Evolutionary conservation across 1,284 basidiomycete genomes (phyloP), one percentile per base, ranked within the genome.

Genomic region (Melampsora medusae): DNA sequence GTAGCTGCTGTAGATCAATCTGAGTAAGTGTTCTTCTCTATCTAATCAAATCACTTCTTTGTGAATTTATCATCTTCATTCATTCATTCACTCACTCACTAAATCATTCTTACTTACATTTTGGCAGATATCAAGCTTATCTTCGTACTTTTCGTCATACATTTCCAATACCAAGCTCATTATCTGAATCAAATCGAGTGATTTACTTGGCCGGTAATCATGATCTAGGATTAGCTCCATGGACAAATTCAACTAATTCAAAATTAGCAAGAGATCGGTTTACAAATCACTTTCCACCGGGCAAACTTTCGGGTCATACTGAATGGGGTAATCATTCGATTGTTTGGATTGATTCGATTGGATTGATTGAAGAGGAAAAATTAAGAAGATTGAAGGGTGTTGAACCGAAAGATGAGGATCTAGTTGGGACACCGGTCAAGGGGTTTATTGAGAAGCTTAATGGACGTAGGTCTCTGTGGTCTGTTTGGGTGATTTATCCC

Each of bases 201-300:
- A 83, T 90, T 33, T 22, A 89, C 80, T 83, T 93, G n/a, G 90
- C 91, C 0, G 92, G 92, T 14, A 95, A 95, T 80, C 90, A 92
- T 81, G 92, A 95, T 80, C 86, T 94, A 61, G 91, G 90, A 87
- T 77, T 91, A 78, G 77, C 78, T 31, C 28, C 71, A 86, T 81
- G 19, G 53, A 22, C 65, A 48, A 31, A 42, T 68, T 50, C 25
- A 67, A 59, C 6, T 35, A 56, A 71, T 76, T 60, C 75, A 14
- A 22, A 48, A 66, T 79, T 65, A 59, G 73, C 38, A 56, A 12
- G 46, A 61, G 33, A 74, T 71, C 60, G 77, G 53, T 33, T 78
- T 89, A 10, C 38, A 53, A 66, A 78, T 3, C 73, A 74, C 38
- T 74, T 69, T 22, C 19, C 10, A 22, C 62, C 70, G 1, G 78